Conservation (phyloP, 164 flowering plant genomes). For the Piper longum region DNA sequence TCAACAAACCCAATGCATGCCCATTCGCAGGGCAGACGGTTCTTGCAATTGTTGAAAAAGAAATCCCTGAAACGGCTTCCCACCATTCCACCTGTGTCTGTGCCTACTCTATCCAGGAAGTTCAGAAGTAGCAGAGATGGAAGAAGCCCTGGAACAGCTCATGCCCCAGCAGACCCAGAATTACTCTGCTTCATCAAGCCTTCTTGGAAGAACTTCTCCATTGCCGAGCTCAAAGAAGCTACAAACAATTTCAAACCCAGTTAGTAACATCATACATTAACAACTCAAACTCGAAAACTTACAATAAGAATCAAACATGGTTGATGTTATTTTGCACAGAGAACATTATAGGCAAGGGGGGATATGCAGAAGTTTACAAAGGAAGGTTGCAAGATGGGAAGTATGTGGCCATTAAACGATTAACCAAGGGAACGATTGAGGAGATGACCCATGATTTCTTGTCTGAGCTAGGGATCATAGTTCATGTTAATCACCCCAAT, state of each 20-base stretch:
- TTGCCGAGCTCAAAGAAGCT: conserved; percentile 55
- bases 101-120: conserved; percentile 27
- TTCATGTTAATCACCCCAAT: conserved; percentile 80
- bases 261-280: conserved; percentile 11
- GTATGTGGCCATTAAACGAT: conserved; percentile 57
- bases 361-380: conserved; percentile 85
- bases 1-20: conserved; percentile 2
- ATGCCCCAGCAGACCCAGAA: conserved; percentile 23
- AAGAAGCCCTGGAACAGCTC: conserved; percentile 4
- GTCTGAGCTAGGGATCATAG: conserved; percentile 89
- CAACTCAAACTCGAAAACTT: not conserved
- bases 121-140: conserved; percentile 30
- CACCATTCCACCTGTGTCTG: conserved; percentile 28
- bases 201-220: conserved; percentile 46
- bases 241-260: conserved; percentile 66
- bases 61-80: conserved; percentile 29
- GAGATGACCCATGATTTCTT: conserved; percentile 67
- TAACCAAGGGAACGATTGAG: conserved; percentile 56
- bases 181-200: conserved; percentile 31
- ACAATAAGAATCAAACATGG: not conserved
- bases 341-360: conserved; percentile 82
- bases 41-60: conserved; percentile 31
- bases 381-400: conserved; percentile 58
- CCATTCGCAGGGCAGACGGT: conserved; percentile 38
- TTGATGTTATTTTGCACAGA: conserved; percentile 17